Percentiles rank a stretch among this genome's conserved stretches.
Evolutionary conservation across 768 basidiomycete genomes (phyloP).

Genomic region (Amanita exitialis): DNA sequence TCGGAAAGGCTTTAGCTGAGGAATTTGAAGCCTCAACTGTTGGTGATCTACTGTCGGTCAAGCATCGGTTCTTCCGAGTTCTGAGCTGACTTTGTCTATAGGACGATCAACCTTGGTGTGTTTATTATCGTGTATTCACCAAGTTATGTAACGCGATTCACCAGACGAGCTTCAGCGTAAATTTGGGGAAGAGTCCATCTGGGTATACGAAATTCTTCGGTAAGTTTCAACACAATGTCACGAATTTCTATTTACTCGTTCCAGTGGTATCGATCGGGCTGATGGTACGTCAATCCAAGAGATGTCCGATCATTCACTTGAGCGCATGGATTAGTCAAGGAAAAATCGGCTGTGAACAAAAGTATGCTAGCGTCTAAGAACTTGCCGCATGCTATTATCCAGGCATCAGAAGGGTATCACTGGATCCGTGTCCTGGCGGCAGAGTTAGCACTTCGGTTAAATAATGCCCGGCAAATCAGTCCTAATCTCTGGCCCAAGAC

Average conservation of each 20-base stretch:
- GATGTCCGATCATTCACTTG: not conserved
- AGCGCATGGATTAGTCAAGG: slow-evolving; percentile 52
- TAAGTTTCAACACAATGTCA: slow-evolving; percentile 20
- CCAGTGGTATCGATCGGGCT: slow-evolving; percentile 75
- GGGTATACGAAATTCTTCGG: slow-evolving; percentile 91
- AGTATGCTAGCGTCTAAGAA: slow-evolving; percentile 98
- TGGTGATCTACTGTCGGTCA: slow-evolving; percentile 75
- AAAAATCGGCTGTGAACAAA: slow-evolving; percentile 70
- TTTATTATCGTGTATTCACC: not conserved
- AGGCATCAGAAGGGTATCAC: slow-evolving; percentile 65
- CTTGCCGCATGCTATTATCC: slow-evolving; percentile 67
- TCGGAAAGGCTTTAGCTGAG: slow-evolving; percentile 78
- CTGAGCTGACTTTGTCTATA: slow-evolving; percentile 15
- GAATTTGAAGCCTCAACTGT: slow-evolving; percentile 88
- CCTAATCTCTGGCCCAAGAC: slow-evolving; percentile 90
- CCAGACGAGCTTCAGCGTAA: slow-evolving; percentile 71
- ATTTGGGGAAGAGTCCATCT: slow-evolving; percentile 75
- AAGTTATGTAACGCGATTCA: not conserved
- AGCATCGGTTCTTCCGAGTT: not conserved
- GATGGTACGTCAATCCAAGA: slow-evolving; percentile 49
- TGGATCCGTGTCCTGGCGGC: slow-evolving; percentile 92
- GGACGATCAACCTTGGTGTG: slow-evolving; percentile 49
- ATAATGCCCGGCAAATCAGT: slow-evolving; percentile 63
- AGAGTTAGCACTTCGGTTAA: slow-evolving; percentile 78
- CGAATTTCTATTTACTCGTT: slow-evolving; percentile 1